Conservation (phyloP, 257 asterid species). For the Buddleja alternifolia region DNA sequence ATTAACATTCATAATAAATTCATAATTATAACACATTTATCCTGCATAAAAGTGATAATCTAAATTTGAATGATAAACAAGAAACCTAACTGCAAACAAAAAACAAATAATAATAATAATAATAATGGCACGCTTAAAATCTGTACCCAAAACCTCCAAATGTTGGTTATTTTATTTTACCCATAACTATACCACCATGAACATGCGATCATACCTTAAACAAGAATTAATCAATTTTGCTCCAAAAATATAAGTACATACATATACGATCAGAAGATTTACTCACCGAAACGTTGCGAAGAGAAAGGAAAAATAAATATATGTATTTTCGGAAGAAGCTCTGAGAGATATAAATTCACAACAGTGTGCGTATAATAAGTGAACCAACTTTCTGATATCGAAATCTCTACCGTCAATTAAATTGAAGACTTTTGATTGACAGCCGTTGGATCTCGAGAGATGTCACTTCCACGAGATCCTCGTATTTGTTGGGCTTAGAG, state of each 20-base stretch:
- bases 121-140: neutral
- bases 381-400: slow-evolving; percentile 28
- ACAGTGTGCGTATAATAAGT: slow-evolving; percentile 38
- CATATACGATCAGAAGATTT: neutral
- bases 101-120: neutral
- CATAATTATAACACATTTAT: slow-evolving; percentile 7
- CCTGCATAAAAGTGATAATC: neutral
- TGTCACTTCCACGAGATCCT: slow-evolving; percentile 48
- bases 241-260: neutral
- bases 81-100: neutral
- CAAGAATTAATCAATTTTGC: neutral
- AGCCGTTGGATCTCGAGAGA: slow-evolving; percentile 35
- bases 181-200: neutral
- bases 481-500: slow-evolving; percentile 26
- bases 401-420: slow-evolving; percentile 40
- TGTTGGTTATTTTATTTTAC: neutral
- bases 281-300: slow-evolving; percentile 44
- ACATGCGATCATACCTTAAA: neutral
- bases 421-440: neutral
- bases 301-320: slow-evolving; percentile 5
- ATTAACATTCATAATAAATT: slow-evolving; percentile 4
- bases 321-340: neutral
- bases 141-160: slow-evolving; percentile 29
- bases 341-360: neutral
- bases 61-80: neutral